phyloP scores from a whole-genome alignment of 441 rosid species.

The Populus hybrid region DNA sequence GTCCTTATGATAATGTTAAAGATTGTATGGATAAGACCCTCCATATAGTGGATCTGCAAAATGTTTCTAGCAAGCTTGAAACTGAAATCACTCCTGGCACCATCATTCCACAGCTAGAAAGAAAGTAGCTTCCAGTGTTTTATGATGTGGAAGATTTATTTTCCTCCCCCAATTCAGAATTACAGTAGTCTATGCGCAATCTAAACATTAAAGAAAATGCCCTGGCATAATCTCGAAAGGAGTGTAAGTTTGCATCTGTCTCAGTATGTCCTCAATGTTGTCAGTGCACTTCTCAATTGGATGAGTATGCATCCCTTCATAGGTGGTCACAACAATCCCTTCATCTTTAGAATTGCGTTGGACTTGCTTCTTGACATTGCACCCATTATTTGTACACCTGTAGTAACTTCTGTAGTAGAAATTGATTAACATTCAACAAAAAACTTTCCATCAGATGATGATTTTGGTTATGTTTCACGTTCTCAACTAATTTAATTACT shows the following conservation, averaged over 20 bases:
- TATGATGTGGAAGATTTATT: not conserved
- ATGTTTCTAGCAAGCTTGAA: not conserved
- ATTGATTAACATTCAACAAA: not conserved
- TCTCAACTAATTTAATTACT: not conserved
- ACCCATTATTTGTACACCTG: constrained; percentile 62
- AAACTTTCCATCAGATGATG: not conserved
- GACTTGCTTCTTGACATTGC: constrained; percentile 85
- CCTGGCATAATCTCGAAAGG: constrained; percentile 21
- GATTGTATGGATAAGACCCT: not conserved
- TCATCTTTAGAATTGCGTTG: constrained; percentile 61
- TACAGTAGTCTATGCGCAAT: not conserved
- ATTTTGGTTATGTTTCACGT: not conserved
- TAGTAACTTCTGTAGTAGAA: constrained; percentile 61
- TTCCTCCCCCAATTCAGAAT: not conserved
- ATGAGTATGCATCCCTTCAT: constrained; percentile 72
- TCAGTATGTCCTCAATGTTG: constrained; percentile 56
- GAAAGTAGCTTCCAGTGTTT: too few relatives aligned
- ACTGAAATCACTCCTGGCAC: not conserved
- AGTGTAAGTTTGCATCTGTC: constrained; percentile 51
- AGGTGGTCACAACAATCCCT: constrained; percentile 63
- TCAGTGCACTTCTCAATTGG: constrained; percentile 45
- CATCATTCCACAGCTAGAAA: not conserved
- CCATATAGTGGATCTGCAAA: not conserved
- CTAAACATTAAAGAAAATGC: not conserved
- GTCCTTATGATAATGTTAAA: not conserved